These are phyloP conservation scores for Backusella tuberculispora DNA, from an alignment of 192 early-diverging fungal species.

Conservation along the genomic window DNA sequence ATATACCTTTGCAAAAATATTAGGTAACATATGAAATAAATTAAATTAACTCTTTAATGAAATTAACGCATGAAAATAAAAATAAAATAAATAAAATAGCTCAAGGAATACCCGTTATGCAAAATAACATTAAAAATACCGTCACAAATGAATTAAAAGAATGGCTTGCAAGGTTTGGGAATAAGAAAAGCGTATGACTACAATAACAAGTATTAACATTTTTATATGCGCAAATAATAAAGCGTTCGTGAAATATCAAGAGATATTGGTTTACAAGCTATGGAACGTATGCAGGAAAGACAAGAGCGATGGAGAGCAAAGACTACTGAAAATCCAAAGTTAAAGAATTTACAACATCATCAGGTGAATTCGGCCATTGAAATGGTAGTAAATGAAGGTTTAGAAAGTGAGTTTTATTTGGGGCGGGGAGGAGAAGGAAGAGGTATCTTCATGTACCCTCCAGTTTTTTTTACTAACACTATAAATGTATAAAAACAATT, in stretches of 20 bases:
- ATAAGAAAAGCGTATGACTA: not conserved
- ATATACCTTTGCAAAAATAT: slow-evolving; percentile 84
- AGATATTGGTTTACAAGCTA: slow-evolving; percentile 82
- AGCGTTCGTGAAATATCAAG: slow-evolving; percentile 84
- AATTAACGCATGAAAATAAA: not conserved
- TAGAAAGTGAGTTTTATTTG: slow-evolving; percentile 55
- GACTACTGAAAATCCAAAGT: slow-evolving; percentile 46
- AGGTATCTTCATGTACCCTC: not conserved
- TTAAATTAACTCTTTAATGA: not conserved
- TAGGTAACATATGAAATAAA: slow-evolving; percentile 55
- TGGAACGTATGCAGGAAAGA: slow-evolving; percentile 74
- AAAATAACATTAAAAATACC: slow-evolving; percentile 82
- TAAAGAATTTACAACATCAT: slow-evolving; percentile 52
- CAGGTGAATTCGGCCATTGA: slow-evolving; percentile 82
- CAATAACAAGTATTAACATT: not conserved
- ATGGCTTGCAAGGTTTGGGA: slow-evolving; percentile 82
- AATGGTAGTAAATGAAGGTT: slow-evolving; percentile 82
- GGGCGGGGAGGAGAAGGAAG: not conserved
- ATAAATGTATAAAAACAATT: not conserved
- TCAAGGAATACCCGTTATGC: slow-evolving; percentile 87
- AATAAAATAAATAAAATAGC: slow-evolving; percentile 50
- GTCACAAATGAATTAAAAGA: slow-evolving; percentile 88
- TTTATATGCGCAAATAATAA: not conserved
- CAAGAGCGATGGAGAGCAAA: slow-evolving; percentile 63
- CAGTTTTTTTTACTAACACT: not conserved